Evolutionary conservation across 495 filamentous ascomycete genomes (phyloP).

Genomic region (Penicillium longicatenatum): DNA sequence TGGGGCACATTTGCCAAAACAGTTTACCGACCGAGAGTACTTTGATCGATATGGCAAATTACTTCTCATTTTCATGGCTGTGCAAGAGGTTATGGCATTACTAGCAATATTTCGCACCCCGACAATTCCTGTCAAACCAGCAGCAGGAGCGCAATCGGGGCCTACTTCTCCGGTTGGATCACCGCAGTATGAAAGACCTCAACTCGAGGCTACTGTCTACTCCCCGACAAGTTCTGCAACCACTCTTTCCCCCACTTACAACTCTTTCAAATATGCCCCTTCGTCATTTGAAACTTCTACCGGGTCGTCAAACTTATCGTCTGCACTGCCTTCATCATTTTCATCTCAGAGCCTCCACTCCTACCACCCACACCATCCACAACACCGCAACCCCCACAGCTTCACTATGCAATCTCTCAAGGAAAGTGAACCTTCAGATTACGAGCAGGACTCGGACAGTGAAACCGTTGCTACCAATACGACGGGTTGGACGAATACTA

Average conservation of each 20-base stretch:
- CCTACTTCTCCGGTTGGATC: conserved; percentile 6
- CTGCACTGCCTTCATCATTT: conserved; percentile 27
- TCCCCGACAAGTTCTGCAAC: conserved; percentile 19
- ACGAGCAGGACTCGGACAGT: conserved; percentile 46
- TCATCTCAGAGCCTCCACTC: conserved; percentile 21
- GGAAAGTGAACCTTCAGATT: conserved; percentile 38
- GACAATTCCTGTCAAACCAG: background rate
- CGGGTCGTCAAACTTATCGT: conserved; percentile 35
- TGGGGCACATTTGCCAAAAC: conserved; percentile 40
- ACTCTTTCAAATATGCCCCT: conserved; percentile 17
- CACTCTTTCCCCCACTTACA: conserved; percentile 1
- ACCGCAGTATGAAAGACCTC: background rate
- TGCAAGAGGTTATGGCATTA: conserved; percentile 39
- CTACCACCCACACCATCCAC: conserved; percentile 16
- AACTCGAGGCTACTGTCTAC: conserved; percentile 8
- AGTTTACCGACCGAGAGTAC: conserved; percentile 36
- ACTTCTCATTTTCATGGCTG: conserved; percentile 44
- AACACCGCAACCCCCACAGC: conserved; percentile 32
- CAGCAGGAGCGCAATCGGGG: conserved; percentile 8
- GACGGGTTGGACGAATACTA: conserved; percentile 39
- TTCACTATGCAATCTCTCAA: conserved; percentile 42
- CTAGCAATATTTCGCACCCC: conserved; percentile 27
- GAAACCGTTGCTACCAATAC: conserved; percentile 44
- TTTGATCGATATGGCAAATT: conserved; percentile 48
- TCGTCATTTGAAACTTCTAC: conserved; percentile 37